Base-by-base conservation (phyloP, 31 red algal genomes). In the Endocladia muricata region DNA sequence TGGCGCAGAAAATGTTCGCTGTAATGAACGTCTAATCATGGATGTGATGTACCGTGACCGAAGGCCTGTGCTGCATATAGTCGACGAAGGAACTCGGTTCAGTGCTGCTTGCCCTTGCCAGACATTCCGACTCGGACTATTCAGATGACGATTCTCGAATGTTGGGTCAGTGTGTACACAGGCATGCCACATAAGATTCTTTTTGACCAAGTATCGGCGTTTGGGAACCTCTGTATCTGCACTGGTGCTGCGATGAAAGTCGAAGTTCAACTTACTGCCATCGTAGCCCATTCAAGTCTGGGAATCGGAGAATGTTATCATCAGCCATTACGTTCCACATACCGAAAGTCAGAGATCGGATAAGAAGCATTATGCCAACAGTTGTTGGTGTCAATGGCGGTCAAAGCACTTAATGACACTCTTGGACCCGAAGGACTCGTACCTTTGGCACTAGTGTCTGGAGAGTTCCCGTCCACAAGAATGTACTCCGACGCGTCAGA, bases 1-100 rank as follows among this genome's bases (percentile, higher is more conserved):
- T 43, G 0, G 29, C 15, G 15, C 29, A 15, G 19, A 0, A 0
- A 29, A 70, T 0, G 19, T 29, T 15, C 22, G 36, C 22, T 59
- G 15, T 0, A 0, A 75, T 60, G 49, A 55, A 15, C 17, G 0
- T 25, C 13, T 71, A 11, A 17, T 47, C 11, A 44, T 0, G 15
- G 67, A 71, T 25, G 55, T 71, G 19, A 71, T 71, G 67, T 71
- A 71, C 0, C 17, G 48, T 41, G 67, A 71, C 37, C 41, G 69
- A 3, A 74, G 21, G 0, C 69, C 0, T 29, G 41, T 61, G 3
- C 7, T 74, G 44, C 69, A 49, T 9, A 7, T 58, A 8, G 49
- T 74, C 41, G 51, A 74, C 0, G 49, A 63, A 9, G 51, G 3
- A 26, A 74, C 69, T 5, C 49, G 28, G 3, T 74, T 74, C 22